A percentile compares a stretch with the other conserved stretches of the same genome.
phyloP scores from a whole-genome alignment of 2,329 filamentous ascomycete genomes.

The Davidsoniella neocaledoniae region DNA sequence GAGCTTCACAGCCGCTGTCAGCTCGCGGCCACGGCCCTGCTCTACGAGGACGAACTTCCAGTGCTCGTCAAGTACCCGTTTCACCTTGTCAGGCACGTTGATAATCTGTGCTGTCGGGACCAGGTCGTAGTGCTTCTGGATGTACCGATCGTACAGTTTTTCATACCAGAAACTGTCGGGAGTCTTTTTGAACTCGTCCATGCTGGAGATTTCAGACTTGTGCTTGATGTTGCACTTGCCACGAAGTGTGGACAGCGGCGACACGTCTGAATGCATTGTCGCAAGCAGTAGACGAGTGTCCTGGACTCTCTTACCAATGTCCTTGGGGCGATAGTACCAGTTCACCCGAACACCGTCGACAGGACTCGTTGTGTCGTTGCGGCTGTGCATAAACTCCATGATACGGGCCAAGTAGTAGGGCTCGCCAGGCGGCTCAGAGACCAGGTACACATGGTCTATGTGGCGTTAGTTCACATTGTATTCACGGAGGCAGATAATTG shows the following conservation, averaged over 20 bases:
- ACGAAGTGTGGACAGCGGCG: conserved; percentile 77
- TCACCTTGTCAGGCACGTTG: conserved; percentile 89
- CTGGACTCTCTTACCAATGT: conserved; percentile 80
- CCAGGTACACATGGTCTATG: conserved; percentile 70
- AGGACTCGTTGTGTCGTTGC: conserved; percentile 54
- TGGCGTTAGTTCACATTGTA: neutral
- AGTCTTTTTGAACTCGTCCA: conserved; percentile 70
- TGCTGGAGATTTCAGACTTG: conserved; percentile 64
- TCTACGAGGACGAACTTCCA: conserved; percentile 96
- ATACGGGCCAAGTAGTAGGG: conserved; percentile 95
- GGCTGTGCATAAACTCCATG: conserved; percentile 87
- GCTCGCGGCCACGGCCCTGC: conserved; percentile 80
- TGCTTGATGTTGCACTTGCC: conserved; percentile 88
- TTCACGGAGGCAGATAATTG: neutral
- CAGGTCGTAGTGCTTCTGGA: conserved; percentile 93
- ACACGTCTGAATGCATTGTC: conserved; percentile 97
- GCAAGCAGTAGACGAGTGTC: conserved; percentile 87
- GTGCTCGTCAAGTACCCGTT: conserved; percentile 85
- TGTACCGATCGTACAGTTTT: conserved; percentile 94
- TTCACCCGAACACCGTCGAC: conserved; percentile 86
- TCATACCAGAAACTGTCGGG: conserved; percentile 93
- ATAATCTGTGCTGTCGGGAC: conserved; percentile 85
- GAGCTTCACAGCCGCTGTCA: conserved; percentile 87
- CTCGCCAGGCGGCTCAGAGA: conserved; percentile 93
- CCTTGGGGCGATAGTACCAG: conserved; percentile 95